A percentile compares a stretch with the other conserved stretches of the same genome.
phyloP scores from a whole-genome alignment of 1,284 basidiomycete species.

The Papiliotrema flavescens region DNA sequence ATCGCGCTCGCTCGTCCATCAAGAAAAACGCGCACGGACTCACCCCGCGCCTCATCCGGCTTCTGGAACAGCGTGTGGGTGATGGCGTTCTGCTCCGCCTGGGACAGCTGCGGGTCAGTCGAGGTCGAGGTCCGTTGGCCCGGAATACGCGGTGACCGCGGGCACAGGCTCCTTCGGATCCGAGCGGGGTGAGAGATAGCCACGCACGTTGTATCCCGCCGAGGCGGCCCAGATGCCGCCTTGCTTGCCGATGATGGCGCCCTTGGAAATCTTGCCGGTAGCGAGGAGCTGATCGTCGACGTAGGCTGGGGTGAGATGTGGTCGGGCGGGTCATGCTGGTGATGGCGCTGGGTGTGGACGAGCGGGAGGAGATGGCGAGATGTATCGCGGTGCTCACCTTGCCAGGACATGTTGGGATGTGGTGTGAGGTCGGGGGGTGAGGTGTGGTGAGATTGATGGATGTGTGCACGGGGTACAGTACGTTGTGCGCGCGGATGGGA shows the following conservation, averaged over 20 bases:
- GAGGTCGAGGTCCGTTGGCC: not conserved
- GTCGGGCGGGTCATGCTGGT: not conserved
- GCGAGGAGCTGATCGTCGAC: constrained; percentile 82
- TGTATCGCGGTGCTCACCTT: constrained; percentile 16
- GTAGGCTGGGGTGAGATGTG: constrained; percentile 58
- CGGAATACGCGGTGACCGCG: no score
- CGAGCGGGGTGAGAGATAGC: not conserved
- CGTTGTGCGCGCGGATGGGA: no score
- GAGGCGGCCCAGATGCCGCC: constrained; percentile 86
- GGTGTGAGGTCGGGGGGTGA: not conserved
- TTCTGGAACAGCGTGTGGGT: constrained; percentile 57
- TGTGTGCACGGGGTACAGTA: not conserved
- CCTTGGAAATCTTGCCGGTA: constrained; percentile 68
- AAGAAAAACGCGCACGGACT: constrained; percentile 7
- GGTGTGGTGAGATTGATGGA: not conserved
- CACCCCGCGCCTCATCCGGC: constrained; percentile 52
- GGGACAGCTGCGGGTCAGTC: constrained; percentile 57
- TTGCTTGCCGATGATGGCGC: constrained; percentile 78
- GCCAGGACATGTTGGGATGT: constrained; percentile 27
- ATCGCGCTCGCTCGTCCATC: no score
- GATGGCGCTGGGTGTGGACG: not conserved
- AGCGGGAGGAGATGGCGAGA: not conserved
- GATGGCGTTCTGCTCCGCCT: constrained; percentile 71
- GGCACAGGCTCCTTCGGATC: no score
- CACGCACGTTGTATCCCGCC: constrained; percentile 69